Base-by-base conservation (phyloP, 495 filamentous ascomycete species). In the Aspergillus ellipticus region DNA sequence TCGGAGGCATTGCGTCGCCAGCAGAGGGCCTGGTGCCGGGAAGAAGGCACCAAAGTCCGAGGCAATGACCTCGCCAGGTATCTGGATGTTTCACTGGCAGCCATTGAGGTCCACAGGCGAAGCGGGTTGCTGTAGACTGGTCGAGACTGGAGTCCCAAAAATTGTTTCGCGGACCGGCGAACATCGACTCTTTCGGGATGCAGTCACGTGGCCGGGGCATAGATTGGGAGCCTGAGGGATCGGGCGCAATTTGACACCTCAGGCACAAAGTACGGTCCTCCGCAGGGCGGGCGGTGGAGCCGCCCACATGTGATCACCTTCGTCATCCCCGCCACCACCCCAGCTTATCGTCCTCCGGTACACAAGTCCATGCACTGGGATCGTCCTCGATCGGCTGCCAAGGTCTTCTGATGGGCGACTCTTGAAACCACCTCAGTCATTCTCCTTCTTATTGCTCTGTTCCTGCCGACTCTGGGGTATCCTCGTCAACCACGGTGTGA, bases 1-100 rank as follows among this genome's bases (percentile, higher is more conserved):
- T 71, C 69, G 50, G 77, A 80, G 62, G 68, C 77, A 77, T 77
- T 75, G 69, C 79, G 78, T 29, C 71, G 69, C 56, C 62, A 66
- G 35, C 66, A 66, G 47, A 70, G 62, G 57, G 55, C 57, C 57
- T 74, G 72, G 24, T 65, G 61, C 31, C 70, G 69, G 51, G 64
- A 57, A 45, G 70, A 67, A n/a, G 70, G 67, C 21, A 47, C 64
- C 49, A 71, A 64, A 20, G 67, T 69, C 58, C 75, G 62, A 4
- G 73, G 68, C 61, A 78, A 57, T 62, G 70, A 72, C 68, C 68
- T 71, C 64, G 70, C 61, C 49, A 78, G 67, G 60, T 71, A 70
- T 62, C 70, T 73, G 19, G 73, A 76, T 49, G 74, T 61, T 60
- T 73, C 71, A 49, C 69, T 69, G 57, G 68, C 66, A 65, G 75